Evolutionary conservation across 257 asterid genomes (phyloP), one percentile per base, ranked within the genome.

Genomic region (Ballota nigra): DNA sequence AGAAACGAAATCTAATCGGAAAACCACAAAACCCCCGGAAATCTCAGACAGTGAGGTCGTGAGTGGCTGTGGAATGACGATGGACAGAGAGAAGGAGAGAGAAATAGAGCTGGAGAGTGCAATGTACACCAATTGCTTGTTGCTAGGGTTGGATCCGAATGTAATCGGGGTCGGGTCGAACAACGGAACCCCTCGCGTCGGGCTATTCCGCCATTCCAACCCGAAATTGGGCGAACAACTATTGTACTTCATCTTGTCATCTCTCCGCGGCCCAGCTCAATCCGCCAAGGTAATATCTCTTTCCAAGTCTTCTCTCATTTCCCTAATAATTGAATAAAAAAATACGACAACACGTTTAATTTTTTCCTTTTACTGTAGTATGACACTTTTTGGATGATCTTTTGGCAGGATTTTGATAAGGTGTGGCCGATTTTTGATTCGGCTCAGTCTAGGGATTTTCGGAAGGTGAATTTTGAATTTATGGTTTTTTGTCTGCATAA

Each of bases 351-450:
- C 51, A 43, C 51, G 2, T 43, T 2, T 62, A 10, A 9, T 8
- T 58, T 24, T 61, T 29, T 36, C 12, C 11, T 15, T 22, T 55
- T 24, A 23, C 13, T 40, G 31, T 36, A 62, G 24, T 28, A 57
- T 64, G 16, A 10, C 43, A 43, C 23, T 20, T 41, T 9, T 63
- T 78, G 66, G 53, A 52, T 73, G 74, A 78, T 75, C 75, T 73
- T 70, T 51, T 58, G 26, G 57, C 92, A 95, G 99, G 99, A 95
- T 66, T 95, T 95, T 47, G 99, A 95, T 79, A 95, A 92, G 81
- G 98, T 95, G 78, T 95, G 99, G 99, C 98, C 99, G 16, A 95
- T 95, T 82, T 95, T 95, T 72, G 99, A 95, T 85, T 88, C 98
- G 18, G 98, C 96, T 33, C 98, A 95, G 86, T 95, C 99, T 74